A percentile compares a stretch with the other conserved stretches of the same genome.
Conservation (phyloP, 2,329 filamentous ascomycete genomes). For the Aspergillus pseudoterreus region DNA sequence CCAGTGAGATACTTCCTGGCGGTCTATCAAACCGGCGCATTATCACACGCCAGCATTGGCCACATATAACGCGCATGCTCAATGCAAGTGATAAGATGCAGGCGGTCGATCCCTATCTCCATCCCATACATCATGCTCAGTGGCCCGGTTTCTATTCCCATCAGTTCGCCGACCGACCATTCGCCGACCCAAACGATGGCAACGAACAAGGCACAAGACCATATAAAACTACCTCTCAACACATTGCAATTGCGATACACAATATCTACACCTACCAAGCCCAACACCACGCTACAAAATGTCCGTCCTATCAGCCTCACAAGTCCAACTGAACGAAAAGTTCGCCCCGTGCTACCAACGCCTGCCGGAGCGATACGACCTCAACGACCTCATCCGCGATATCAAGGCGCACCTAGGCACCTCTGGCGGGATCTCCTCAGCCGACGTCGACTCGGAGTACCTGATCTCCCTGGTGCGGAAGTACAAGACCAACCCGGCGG, state of each 20-base stretch:
- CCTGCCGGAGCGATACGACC: slow-evolving; percentile 4
- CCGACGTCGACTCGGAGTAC: slow-evolving; percentile 22
- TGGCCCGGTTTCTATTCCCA: too few relatives aligned
- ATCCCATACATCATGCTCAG: too few relatives aligned
- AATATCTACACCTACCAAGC: neutral
- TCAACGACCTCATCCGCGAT: slow-evolving; percentile 24
- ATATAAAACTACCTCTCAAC: neutral
- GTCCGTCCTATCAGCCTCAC: neutral
- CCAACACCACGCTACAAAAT: neutral
- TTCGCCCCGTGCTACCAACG: neutral
- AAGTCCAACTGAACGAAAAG: neutral
- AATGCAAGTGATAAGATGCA: too few relatives aligned
- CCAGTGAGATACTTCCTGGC: too few relatives aligned
- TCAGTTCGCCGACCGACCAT: too few relatives aligned
- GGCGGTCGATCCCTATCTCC: too few relatives aligned
- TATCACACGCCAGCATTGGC: too few relatives aligned
- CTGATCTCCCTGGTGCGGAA: slow-evolving; percentile 25
- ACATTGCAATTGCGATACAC: neutral
- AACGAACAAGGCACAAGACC: too few relatives aligned
- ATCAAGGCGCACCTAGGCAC: slow-evolving; percentile 26
- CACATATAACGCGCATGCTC: too few relatives aligned
- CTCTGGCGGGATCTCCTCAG: slow-evolving; percentile 22
- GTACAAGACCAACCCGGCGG: slow-evolving; percentile 24
- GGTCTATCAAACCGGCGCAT: too few relatives aligned
- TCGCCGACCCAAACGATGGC: too few relatives aligned